Conservation (phyloP, 768 basidiomycete genomes). For the Lactarius indigo region DNA sequence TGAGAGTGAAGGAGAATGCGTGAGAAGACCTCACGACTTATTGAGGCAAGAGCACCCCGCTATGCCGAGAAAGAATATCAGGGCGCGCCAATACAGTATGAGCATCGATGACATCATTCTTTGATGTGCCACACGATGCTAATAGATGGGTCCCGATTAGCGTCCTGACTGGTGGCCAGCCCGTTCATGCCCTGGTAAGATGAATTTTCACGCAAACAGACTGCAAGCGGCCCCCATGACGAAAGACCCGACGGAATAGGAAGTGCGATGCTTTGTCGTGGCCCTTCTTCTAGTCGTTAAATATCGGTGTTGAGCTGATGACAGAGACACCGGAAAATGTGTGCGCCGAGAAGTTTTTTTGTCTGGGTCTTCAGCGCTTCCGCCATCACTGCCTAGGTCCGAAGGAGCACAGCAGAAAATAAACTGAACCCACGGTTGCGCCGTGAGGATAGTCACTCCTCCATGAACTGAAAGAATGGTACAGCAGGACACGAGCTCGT, state of each 20-base stretch:
- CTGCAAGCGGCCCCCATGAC: background rate
- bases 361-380: background rate
- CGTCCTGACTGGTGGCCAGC: background rate
- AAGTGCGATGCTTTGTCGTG: background rate
- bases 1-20: background rate
- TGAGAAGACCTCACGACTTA: background rate
- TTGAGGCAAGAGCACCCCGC: background rate
- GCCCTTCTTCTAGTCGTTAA: background rate
- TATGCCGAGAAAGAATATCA: conserved; percentile 1
- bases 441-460: background rate
- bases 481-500: background rate
- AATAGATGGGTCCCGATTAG: background rate
- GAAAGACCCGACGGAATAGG: too few species aligned
- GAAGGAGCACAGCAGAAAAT: background rate
- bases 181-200: background rate
- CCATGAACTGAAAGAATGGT: background rate
- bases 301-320: background rate
- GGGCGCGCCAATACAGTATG: background rate
- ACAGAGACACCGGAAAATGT: background rate
- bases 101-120: background rate
- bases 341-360: background rate
- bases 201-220: background rate
- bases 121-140: background rate
- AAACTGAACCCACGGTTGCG: background rate
- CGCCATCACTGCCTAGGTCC: background rate